Evolutionary conservation across 257 asterid species (phyloP).

Genomic region (Gynochthodes officinalis): DNA sequence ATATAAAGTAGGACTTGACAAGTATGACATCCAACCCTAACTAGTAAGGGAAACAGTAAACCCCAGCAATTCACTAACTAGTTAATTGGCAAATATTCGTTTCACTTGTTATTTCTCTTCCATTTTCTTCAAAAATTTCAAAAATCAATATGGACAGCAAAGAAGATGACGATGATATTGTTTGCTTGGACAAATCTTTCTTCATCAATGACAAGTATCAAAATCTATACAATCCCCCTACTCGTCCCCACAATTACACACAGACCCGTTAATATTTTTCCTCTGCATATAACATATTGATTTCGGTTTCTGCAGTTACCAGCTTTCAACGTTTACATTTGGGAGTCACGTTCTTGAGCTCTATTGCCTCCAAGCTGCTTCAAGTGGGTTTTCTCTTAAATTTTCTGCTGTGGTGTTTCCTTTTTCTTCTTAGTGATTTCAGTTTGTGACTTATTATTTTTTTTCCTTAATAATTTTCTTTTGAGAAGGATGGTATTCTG

Average conservation of each 20-base stretch:
- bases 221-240: background rate
- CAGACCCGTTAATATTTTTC: background rate
- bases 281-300: background rate
- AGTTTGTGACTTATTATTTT: background rate
- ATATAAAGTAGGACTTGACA: no score
- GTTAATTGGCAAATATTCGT: no score
- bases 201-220: conserved; percentile 71
- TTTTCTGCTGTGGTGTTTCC: background rate
- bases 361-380: conserved; percentile 80
- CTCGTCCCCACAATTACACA: no score
- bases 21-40: no score
- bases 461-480: background rate
- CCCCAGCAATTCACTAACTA: no score
- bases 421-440: background rate
- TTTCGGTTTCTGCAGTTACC: conserved; percentile 44
- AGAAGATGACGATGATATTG: conserved; percentile 60
- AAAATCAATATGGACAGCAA: conserved; percentile 10
- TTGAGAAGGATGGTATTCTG: background rate
- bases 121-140: background rate
- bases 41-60: no score
- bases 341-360: conserved; percentile 74
- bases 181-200: conserved; percentile 76
- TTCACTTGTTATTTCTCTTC: background rate
- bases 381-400: conserved; percentile 45
- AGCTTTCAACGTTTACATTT: conserved; percentile 66